phyloP scores from a whole-genome alignment of 2,329 filamentous ascomycete species.

The Pestalotiopsis sp. region DNA sequence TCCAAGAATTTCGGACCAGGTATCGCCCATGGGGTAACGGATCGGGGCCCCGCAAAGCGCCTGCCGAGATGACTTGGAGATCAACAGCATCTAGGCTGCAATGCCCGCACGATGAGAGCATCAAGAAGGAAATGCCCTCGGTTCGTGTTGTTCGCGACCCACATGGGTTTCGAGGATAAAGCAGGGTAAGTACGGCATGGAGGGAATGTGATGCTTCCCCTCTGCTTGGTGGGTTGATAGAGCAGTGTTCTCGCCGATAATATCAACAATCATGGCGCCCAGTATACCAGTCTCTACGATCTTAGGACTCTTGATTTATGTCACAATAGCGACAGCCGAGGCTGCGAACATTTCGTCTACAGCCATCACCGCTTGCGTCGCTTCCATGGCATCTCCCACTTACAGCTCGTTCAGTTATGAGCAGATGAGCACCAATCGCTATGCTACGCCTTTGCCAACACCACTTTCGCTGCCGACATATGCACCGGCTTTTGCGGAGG shows the following conservation, averaged over 20 bases:
- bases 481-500: background rate
- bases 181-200: background rate
- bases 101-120: background rate
- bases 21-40: background rate
- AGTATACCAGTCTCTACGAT: background rate
- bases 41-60: constrained; percentile 3
- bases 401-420: constrained; percentile 11
- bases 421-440: constrained; percentile 10
- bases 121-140: background rate
- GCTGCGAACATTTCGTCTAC: background rate
- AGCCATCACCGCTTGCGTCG: background rate
- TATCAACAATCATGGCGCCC: background rate
- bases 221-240: background rate
- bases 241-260: background rate
- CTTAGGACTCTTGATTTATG: background rate
- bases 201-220: background rate
- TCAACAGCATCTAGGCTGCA: background rate
- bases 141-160: background rate
- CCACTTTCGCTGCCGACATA: constrained; percentile 7
- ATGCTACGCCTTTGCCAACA: constrained; percentile 9
- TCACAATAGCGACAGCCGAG: background rate
- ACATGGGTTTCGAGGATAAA: background rate
- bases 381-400: constrained; percentile 2
- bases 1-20: background rate
- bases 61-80: background rate